Evolutionary conservation across 1,139 yeast genomes (phyloP).

Genomic region (Geotrichum restrictum): DNA sequence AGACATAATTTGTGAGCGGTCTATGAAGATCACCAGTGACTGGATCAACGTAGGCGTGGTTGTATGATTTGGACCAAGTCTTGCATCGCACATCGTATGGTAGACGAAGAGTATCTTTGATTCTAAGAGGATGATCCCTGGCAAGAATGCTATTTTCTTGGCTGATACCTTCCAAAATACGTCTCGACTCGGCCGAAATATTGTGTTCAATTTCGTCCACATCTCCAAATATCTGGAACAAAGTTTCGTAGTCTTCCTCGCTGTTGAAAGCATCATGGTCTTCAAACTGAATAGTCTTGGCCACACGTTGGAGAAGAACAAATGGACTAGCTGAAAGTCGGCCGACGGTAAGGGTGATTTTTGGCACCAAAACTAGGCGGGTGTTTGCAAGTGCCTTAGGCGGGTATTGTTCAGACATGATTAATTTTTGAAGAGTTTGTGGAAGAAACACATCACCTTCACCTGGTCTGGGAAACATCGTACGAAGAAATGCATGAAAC

Average conservation of each 20-base stretch:
- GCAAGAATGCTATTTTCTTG: slow-evolving; percentile 31
- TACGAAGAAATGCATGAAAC: slow-evolving; percentile 68
- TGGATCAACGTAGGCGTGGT: slow-evolving; percentile 35
- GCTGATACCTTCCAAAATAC: slow-evolving; percentile 55
- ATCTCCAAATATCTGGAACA: slow-evolving; percentile 67
- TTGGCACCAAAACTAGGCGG: slow-evolving; percentile 53
- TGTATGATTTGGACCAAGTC: slow-evolving; percentile 40
- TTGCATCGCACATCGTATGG: slow-evolving; percentile 46
- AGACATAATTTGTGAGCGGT: slow-evolving; percentile 35
- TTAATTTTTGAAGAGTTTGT: slow-evolving; percentile 40
- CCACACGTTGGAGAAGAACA: slow-evolving; percentile 56
- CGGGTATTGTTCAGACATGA: slow-evolving; percentile 48
- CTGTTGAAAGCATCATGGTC: slow-evolving; percentile 67
- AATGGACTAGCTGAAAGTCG: slow-evolving; percentile 57
- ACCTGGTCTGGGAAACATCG: slow-evolving; percentile 45
- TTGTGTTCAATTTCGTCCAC: slow-evolving; percentile 59
- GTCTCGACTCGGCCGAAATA: slow-evolving; percentile 67
- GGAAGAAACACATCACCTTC: slow-evolving; percentile 19
- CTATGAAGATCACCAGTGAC: slow-evolving; percentile 32
- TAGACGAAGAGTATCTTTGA: slow-evolving; percentile 30
- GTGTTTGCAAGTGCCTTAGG: slow-evolving; percentile 33
- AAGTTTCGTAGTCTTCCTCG: slow-evolving; percentile 71
- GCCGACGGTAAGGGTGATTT: slow-evolving; percentile 68
- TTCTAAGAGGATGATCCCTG: slow-evolving; percentile 31
- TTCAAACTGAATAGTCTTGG: slow-evolving; percentile 64